Base-by-base conservation (phyloP, 1,284 basidiomycete species). In the Dichomitus squalens region DNA sequence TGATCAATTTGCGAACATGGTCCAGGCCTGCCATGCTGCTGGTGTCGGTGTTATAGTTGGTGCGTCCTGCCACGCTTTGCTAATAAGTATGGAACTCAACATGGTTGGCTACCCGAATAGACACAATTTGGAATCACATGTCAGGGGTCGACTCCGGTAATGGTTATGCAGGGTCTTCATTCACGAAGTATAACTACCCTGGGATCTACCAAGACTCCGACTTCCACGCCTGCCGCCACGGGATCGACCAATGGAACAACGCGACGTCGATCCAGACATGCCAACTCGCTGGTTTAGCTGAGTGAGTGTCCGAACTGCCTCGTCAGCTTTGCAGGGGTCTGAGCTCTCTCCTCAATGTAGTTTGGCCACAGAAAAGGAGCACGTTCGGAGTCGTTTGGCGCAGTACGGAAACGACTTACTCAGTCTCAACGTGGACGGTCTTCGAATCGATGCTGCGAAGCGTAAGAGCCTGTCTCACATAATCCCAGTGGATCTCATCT, bases 41-140 rank as follows among this genome's bases (percentile, higher is more conserved):
- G 86, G 85, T 21, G 85, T 87, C 12, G 75, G 75, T 49, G 80
- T 87, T 57, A 84, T 87, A 52, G 76, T 77, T 47, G 83, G 85
- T 86, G 57, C 49, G 74, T 68, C 18, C 12, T 40, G 7, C 3
- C 18, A 7, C 0, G 11, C 25, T 25, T 40, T 21, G 11, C 9
- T 21, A 2, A 14, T 27, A 12, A 14, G 11, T 4, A 4, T 4
- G 12, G 29, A 41, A 8, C 7, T 20, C 20, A 14, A 20, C n/a
- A 4, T 7, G n/a, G 4, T 8, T 18, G 29, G 1, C 44, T 4
- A 1, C 8, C 20, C 3, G 11, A 21, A 1, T 43, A 85, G 85
- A 88, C 64, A 83, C 83, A 0, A 70, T 89, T 38, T 82, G 80
- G 70, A 88, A 89, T 68, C 86, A 88, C 66, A 87, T 87, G 85